phyloP scores from a whole-genome alignment of 1,284 basidiomycete species.

The Ustilago curta region DNA sequence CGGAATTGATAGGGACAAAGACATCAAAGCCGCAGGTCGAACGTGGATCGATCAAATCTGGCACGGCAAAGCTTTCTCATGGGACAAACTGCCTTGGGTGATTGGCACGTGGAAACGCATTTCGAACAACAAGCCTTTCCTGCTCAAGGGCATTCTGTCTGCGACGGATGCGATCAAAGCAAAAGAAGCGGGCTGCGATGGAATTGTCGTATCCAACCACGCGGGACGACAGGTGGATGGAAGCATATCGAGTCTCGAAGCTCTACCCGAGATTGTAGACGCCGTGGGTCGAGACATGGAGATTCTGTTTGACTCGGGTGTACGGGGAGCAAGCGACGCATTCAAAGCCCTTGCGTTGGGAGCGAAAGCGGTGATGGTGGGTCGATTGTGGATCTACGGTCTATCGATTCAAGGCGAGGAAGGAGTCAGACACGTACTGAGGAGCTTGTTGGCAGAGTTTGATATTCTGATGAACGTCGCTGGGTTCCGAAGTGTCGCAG shows the following conservation, averaged over 20 bases:
- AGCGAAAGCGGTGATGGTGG: slow-evolving; percentile 67
- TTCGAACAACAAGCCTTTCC: slow-evolving; percentile 74
- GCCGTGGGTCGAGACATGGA: slow-evolving; percentile 74
- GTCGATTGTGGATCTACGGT: slow-evolving; percentile 72
- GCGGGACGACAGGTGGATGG: slow-evolving; percentile 72
- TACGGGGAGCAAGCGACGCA: slow-evolving; percentile 80
- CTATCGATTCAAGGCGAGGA: slow-evolving; percentile 76
- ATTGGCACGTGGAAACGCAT: slow-evolving; percentile 74
- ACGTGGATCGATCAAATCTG: slow-evolving; percentile 75
- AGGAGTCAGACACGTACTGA: slow-evolving; percentile 77
- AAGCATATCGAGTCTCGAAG: slow-evolving; percentile 32
- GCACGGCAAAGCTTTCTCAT: slow-evolving; percentile 75
- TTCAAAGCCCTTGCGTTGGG: slow-evolving; percentile 75
- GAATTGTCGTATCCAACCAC: slow-evolving; percentile 84
- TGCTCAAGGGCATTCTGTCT: slow-evolving; percentile 73
- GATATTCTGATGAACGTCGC: slow-evolving; percentile 70
- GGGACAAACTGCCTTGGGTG: slow-evolving; percentile 71
- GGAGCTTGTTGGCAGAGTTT: slow-evolving; percentile 76
- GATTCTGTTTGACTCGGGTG: slow-evolving; percentile 82
- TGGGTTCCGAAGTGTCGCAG: slow-evolving; percentile 28
- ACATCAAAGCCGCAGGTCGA: slow-evolving; percentile 69
- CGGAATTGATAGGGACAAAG: slow-evolving; percentile 65
- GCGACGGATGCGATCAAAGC: slow-evolving; percentile 77
- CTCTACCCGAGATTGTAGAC: slow-evolving; percentile 72
- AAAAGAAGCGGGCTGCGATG: slow-evolving; percentile 76